Base-by-base conservation (phyloP, 768 basidiomycete species). In the Pisolithus marmoratus region DNA sequence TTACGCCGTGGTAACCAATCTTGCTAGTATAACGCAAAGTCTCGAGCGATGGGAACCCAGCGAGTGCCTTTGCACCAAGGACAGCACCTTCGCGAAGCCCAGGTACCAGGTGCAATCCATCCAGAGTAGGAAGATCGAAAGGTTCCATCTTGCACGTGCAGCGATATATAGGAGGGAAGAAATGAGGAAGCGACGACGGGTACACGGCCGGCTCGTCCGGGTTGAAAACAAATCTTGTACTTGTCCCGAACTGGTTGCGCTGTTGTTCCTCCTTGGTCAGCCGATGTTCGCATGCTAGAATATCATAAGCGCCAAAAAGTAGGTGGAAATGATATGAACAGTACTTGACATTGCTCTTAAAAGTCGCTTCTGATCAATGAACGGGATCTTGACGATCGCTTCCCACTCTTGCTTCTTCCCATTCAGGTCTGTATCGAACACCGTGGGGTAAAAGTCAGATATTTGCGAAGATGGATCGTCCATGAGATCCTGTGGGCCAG, bases 381-480 rank as follows among this genome's bases (percentile, higher is more conserved):
- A 99, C 0, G 96, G 96, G 58, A 99, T 97, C 72, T 98, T 98
- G 49, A 99, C 93, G 47, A 98, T 82, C 0, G 96, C 95, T 67
- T 99, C 96, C 96, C 96, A 99, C 23, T 97, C 95, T 59, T 88
- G 85, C 66, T 94, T 98, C 79, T 99, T 99, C 29, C 96, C 96
- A 59, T 99, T 98, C 63, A 96, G 70, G 71, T 99, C 96, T 57
- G 81, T 83, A 57, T 91, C 93, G 58, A 98, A 98, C 48, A 93
- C 85, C 15, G 75, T 58, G 2, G 96, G 96, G 66, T 99, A 99
- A 73, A 98, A 98, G 63, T 95, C 91, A 45, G 91, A 65, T 59
- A 99, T 96, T 0, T 91, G 81, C 3, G 95, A 98, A 54, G 78
- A 84, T 2, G 81, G 69, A 56, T 86, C 83, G 55, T 76, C 83